Evolutionary conservation across 2,329 filamentous ascomycete species (phyloP).

Genomic region (Canariomyces notabilis): DNA sequence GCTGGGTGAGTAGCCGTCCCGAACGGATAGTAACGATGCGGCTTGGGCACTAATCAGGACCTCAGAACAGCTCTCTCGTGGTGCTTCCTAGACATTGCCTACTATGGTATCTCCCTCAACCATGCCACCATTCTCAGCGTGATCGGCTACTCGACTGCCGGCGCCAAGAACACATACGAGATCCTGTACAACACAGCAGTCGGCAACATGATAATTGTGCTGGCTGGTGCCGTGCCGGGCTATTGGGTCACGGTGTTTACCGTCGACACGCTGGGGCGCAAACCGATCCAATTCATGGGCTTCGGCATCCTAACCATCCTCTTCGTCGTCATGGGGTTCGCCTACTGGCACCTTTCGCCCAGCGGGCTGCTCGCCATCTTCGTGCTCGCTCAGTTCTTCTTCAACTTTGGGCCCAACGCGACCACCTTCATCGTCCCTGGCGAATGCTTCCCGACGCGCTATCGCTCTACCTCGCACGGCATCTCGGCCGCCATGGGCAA

Average conservation of each 20-base stretch:
- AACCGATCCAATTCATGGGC: constrained; percentile 66
- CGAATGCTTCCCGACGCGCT: constrained; percentile 53
- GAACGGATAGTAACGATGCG: neutral
- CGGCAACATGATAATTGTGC: constrained; percentile 73
- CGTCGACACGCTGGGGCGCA: constrained; percentile 68
- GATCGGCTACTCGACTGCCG: constrained; percentile 63
- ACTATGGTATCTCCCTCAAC: constrained; percentile 69
- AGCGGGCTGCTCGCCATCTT: constrained; percentile 53
- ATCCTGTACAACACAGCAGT: constrained; percentile 68
- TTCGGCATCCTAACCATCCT: constrained; percentile 58
- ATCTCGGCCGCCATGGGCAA: constrained; percentile 52
- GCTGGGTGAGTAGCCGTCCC: constrained; percentile 21
- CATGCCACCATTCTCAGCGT: constrained; percentile 66
- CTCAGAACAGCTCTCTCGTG: constrained; percentile 74
- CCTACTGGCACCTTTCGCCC: constrained; percentile 48
- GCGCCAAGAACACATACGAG: constrained; percentile 56
- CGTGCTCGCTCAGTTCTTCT: constrained; percentile 54
- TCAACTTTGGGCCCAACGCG: constrained; percentile 55
- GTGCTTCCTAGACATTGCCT: constrained; percentile 65
- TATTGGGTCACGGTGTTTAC: constrained; percentile 74
- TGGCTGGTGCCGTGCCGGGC: constrained; percentile 73
- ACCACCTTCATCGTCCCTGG: constrained; percentile 55
- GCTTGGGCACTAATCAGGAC: constrained; percentile 37
- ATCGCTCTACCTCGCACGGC: constrained; percentile 53
- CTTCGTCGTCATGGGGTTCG: constrained; percentile 59